Percentiles rank a stretch among this genome's conserved stretches.
phyloP scores from a whole-genome alignment of 2,329 filamentous ascomycete species.

The Leptographium wingfieldii region DNA sequence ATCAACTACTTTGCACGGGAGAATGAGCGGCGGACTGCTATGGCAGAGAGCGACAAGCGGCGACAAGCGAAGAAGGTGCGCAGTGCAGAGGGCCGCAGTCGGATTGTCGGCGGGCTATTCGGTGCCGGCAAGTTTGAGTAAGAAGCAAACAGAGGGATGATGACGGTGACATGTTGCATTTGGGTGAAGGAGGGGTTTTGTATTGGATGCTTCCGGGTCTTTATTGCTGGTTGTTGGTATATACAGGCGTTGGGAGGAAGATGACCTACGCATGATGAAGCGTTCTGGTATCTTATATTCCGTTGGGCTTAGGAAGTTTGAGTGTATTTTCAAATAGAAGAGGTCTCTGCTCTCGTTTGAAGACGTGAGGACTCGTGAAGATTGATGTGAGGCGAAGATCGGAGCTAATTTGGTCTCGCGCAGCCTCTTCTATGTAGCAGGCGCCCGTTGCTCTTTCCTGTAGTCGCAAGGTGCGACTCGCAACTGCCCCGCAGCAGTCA shows the following conservation, averaged over 20 bases:
- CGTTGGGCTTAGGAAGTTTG: neutral
- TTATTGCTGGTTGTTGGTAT: neutral
- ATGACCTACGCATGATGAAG: neutral
- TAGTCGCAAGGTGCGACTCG: neutral
- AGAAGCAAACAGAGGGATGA: neutral
- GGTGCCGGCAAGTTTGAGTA: conserved; percentile 42
- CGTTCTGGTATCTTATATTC: neutral
- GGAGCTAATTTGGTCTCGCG: neutral
- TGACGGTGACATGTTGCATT: neutral
- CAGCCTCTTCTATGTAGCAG: neutral
- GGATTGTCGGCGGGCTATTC: conserved; percentile 46
- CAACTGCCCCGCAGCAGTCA: neutral
- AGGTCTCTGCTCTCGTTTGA: too few relatives aligned
- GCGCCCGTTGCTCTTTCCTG: neutral
- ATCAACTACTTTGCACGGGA: conserved; percentile 49
- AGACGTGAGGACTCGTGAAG: too few relatives aligned
- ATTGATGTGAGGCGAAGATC: too few relatives aligned
- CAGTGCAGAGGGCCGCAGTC: conserved; percentile 43
- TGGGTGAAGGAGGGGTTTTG: neutral
- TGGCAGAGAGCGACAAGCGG: conserved; percentile 44
- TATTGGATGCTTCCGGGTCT: neutral
- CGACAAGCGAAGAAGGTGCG: conserved; percentile 45
- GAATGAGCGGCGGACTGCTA: conserved; percentile 40
- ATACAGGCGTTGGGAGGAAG: neutral
- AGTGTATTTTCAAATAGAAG: neutral